phyloP scores from a whole-genome alignment of 768 basidiomycete species.

The Leccinum sublutescens region DNA sequence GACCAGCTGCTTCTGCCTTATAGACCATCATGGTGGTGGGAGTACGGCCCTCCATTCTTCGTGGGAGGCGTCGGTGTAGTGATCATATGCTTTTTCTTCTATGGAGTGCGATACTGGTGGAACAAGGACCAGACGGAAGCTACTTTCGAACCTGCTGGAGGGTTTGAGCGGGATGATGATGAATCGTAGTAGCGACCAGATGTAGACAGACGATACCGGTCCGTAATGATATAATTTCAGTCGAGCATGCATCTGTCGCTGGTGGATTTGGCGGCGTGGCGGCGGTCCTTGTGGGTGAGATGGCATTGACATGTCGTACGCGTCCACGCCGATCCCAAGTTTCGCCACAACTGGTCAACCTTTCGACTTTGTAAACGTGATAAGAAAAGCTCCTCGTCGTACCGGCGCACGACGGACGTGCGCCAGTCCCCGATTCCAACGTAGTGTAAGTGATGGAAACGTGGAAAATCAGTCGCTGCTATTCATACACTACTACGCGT shows the following conservation, averaged over 20 bases:
- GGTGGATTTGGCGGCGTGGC: constrained; percentile 90
- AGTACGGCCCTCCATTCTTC: constrained; percentile 68
- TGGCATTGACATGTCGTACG: background rate
- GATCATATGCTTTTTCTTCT: constrained; percentile 68
- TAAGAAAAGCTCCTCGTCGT: too few relatives aligned
- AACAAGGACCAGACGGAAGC: constrained; percentile 73
- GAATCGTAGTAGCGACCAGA: constrained; percentile 27
- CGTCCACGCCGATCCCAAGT: constrained; percentile 7
- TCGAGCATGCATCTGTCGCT: constrained; percentile 48
- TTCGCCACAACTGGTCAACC: constrained; percentile 69
- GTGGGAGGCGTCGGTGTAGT: constrained; percentile 59
- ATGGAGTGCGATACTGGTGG: constrained; percentile 71
- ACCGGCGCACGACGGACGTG: too few relatives aligned
- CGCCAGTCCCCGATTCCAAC: too few relatives aligned
- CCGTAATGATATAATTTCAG: background rate
- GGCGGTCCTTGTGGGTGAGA: constrained; percentile 82
- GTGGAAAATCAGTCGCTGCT: too few relatives aligned
- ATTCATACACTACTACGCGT: too few relatives aligned
- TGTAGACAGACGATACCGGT: constrained; percentile 16
- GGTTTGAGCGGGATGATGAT: constrained; percentile 60
- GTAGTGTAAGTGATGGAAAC: too few relatives aligned
- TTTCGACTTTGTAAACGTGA: constrained; percentile 62
- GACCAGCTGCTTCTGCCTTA: constrained; percentile 84
- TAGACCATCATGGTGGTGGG: constrained; percentile 79
- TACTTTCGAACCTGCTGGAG: constrained; percentile 88